phyloP scores from a whole-genome alignment of 305 asterid species.

The Fraxinus greggii region DNA sequence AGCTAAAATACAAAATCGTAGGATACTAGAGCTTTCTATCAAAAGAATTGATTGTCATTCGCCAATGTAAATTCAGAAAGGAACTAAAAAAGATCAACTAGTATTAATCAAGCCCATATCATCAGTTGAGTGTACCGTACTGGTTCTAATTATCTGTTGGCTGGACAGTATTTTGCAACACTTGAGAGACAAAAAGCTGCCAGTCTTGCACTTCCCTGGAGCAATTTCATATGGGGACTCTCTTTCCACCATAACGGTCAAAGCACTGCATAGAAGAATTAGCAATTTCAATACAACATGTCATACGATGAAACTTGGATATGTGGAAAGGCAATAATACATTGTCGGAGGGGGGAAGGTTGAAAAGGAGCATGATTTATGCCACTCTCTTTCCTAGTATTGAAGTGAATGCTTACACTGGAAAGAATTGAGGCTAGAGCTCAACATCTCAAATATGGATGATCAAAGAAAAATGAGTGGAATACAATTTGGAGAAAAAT shows the following conservation, averaged over 20 bases:
- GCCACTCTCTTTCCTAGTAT: neutral
- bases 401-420: neutral
- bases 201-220: constrained; percentile 20
- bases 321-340: neutral
- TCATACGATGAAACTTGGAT: neutral
- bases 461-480: neutral
- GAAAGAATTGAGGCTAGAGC: neutral
- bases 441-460: neutral
- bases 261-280: constrained; percentile 54
- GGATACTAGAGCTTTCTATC: constrained; percentile 11
- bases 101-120: constrained; percentile 24
- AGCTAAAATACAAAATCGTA: constrained; percentile 15
- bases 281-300: constrained; percentile 18
- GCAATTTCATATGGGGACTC: constrained; percentile 65
- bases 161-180: constrained; percentile 37
- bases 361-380: neutral
- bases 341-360: neutral
- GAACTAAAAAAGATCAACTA: neutral
- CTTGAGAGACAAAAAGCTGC: constrained; percentile 18
- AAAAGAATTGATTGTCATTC: constrained; percentile 22
- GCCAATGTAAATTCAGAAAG: constrained; percentile 14
- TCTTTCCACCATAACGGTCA: constrained; percentile 73
- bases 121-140: constrained; percentile 16
- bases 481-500: neutral
- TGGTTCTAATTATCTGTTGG: constrained; percentile 23